Evolutionary conservation across 768 basidiomycete genomes (phyloP).

Genomic region (Mycena metata): DNA sequence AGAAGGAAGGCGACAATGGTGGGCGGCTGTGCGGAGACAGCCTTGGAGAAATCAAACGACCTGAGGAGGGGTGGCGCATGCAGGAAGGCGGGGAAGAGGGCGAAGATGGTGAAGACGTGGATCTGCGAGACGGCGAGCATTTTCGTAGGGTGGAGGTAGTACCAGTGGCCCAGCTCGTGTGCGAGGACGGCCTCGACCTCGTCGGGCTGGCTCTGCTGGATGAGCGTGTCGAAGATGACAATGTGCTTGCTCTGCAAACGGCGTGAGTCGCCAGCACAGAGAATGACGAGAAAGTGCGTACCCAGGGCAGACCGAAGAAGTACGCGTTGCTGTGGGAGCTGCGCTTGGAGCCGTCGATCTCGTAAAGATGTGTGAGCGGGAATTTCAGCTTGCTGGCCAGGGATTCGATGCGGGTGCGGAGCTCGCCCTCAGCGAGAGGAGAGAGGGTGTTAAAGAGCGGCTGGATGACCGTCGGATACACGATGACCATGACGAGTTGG

Average conservation of each 20-base stretch:
- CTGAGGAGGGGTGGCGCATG: constrained; percentile 82
- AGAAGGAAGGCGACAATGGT: constrained; percentile 90
- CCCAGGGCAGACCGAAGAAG: constrained; percentile 98
- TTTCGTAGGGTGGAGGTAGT: constrained; percentile 90
- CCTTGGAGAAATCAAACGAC: constrained; percentile 83
- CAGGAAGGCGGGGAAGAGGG: constrained; percentile 91
- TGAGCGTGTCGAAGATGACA: constrained; percentile 97
- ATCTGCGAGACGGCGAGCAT: constrained; percentile 88
- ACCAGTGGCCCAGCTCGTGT: constrained; percentile 98
- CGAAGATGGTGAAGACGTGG: constrained; percentile 89
- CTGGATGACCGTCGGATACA: constrained; percentile 91
- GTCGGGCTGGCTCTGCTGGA: constrained; percentile 89
- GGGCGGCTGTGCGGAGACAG: constrained; percentile 75
- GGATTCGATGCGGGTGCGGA: constrained; percentile 81
- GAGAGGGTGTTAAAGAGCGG: constrained; percentile 98
- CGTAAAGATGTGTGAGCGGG: constrained; percentile 94
- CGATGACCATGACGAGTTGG: constrained; percentile 85
- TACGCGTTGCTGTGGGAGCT: constrained; percentile 98
- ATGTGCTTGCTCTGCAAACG: constrained; percentile 85
- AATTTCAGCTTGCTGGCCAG: constrained; percentile 89
- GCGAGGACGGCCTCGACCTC: constrained; percentile 99
- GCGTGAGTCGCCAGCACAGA: background rate
- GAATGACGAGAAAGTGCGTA: constrained; percentile 47
- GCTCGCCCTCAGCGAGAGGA: constrained; percentile 81
- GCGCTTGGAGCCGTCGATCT: constrained; percentile 97